Base-by-base conservation (phyloP, 257 asterid species). In the Nemophila menziesii region DNA sequence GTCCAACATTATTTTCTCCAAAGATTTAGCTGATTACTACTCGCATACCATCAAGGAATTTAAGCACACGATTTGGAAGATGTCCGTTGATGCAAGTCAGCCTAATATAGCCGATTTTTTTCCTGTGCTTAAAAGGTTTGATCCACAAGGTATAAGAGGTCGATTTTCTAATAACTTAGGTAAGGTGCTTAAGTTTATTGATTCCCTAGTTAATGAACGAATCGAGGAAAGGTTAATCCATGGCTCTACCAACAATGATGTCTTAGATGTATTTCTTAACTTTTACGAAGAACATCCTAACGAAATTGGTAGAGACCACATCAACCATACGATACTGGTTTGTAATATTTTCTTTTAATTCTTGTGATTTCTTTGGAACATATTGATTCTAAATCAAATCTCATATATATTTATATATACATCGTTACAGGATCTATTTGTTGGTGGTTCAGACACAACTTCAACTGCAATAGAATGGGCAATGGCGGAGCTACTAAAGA, bases 241-340 rank as follows among this genome's bases (percentile, higher is more conserved):
- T 29, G 45, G 41, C 0, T 64, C n/a, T n/a, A n/a, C 33, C 19
- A 39, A 43, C 17, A 26, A 23, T 15, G 90, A 83, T 52, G 70
- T 58, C 0, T 47, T 64, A 20, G 66, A 64, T 27, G 49, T 26
- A 37, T 54, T 64, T 11, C 62, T 58, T 3, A 11, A 11, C 5
- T 46, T 59, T 16, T 52, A 65, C 27, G 54, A 52, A 29, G 74
- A 70, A n/a, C 61, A 13, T 34, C 90, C 81, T 0, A 69, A 80
- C 0, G 93, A 74, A 50, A 70, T 83, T 2, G 77, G 70, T 7
- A 58, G 79, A 27, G 54, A 59, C 46, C 95, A 80, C 49, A 77
- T 83, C 38, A 76, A 80, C 45, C 79, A 73, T 43, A 1, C 80
- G 78, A 73, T 74, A 66, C 22, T 79, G 93, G 93, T 78, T 24